Evolutionary conservation across 2,329 filamentous ascomycete genomes (phyloP).

Genomic region (Tolypocladium sp.): DNA sequence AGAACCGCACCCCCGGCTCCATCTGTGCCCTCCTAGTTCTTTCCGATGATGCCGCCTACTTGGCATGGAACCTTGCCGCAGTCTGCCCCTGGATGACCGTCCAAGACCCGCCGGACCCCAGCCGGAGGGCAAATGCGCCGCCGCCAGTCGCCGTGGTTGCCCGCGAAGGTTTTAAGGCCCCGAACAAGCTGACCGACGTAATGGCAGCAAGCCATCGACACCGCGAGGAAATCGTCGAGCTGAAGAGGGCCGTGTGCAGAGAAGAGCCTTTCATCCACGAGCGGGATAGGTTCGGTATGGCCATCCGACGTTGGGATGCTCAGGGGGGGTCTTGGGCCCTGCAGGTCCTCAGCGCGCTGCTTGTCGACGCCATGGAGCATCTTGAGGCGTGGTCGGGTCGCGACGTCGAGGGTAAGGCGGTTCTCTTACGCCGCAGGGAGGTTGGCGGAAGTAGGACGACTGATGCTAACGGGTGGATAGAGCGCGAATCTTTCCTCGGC

Average conservation of each 20-base stretch:
- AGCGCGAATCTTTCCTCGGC: constrained; percentile 34
- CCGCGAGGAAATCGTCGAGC: constrained; percentile 48
- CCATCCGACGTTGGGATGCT: constrained; percentile 61
- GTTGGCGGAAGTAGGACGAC: neutral
- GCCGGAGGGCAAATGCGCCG: constrained; percentile 40
- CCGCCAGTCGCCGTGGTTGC: constrained; percentile 45
- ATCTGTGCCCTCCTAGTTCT: constrained; percentile 48
- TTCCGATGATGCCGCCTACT: constrained; percentile 56
- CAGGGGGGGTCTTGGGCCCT: constrained; percentile 56
- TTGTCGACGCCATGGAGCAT: constrained; percentile 49
- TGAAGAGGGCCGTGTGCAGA: constrained; percentile 47
- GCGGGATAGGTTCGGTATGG: constrained; percentile 63
- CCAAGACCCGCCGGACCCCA: constrained; percentile 28
- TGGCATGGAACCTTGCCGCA: constrained; percentile 69
- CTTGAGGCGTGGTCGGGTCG: constrained; percentile 19
- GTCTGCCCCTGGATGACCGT: constrained; percentile 63
- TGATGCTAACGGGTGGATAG: constrained; percentile 12
- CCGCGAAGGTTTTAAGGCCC: constrained; percentile 68
- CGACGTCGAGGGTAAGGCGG: neutral
- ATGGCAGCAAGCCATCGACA: constrained; percentile 57
- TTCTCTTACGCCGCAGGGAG: neutral
- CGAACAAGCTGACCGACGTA: constrained; percentile 65
- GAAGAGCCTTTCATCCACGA: constrained; percentile 35
- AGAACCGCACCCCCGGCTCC: constrained; percentile 33
- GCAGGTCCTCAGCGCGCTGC: constrained; percentile 58